phyloP scores from a whole-genome alignment of 2,329 filamentous ascomycete genomes.

The Nigrospora sphaerica region DNA sequence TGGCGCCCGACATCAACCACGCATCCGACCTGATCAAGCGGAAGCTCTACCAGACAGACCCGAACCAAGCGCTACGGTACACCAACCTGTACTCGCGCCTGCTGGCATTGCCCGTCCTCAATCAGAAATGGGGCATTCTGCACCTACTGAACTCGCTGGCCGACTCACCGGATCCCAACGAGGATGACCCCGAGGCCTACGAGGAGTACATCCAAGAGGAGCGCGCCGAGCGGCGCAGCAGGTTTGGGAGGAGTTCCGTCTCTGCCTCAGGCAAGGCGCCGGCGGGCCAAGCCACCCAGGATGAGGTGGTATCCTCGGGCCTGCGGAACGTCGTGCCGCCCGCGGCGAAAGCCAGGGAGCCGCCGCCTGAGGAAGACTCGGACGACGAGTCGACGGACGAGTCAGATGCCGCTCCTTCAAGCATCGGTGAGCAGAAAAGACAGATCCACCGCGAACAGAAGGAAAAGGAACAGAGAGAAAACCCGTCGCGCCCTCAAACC shows the following conservation, averaged over 20 bases:
- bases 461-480: conserved; percentile 14
- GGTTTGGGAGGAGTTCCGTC: conserved; percentile 4
- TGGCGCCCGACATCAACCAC: conserved; percentile 75
- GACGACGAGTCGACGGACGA: conserved; percentile 7
- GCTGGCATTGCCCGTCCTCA: conserved; percentile 82
- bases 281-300: neutral
- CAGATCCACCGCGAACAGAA: conserved; percentile 14
- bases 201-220: conserved; percentile 23
- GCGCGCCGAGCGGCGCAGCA: conserved; percentile 10
- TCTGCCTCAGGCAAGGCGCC: neutral
- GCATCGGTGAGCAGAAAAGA: conserved; percentile 17
- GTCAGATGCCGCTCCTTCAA: conserved; percentile 5
- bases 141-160: conserved; percentile 83
- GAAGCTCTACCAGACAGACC: conserved; percentile 72
- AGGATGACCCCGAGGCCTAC: conserved; percentile 30
- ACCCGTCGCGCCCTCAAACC: conserved; percentile 16
- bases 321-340: conserved; percentile 1
- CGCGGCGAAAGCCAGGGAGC: neutral
- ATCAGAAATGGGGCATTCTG: conserved; percentile 94
- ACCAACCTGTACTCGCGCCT: conserved; percentile 86
- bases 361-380: neutral
- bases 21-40: conserved; percentile 88
- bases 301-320: conserved; percentile 1
- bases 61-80: conserved; percentile 74
- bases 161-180: conserved; percentile 54